Conservation (phyloP, 768 basidiomycete species). For the Naematelia encephala region DNA sequence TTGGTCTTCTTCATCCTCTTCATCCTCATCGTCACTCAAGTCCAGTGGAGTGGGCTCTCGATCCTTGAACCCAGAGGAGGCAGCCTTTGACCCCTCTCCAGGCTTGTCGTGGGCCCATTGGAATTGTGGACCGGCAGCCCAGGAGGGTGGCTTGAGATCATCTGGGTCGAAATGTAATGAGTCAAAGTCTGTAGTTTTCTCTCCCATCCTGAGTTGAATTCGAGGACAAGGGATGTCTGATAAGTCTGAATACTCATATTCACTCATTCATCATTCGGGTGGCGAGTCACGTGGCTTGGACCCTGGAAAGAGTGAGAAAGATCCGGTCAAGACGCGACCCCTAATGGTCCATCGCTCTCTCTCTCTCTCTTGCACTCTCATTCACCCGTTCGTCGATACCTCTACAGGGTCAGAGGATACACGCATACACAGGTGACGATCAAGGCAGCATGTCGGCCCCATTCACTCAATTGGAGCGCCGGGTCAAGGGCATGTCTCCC, state of each 20-base stretch:
- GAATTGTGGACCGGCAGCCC: slow-evolving; percentile 10
- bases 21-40: background rate
- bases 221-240: no score
- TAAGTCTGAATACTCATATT: no score
- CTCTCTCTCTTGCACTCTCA: no score
- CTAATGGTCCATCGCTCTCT: no score
- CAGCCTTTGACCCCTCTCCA: background rate
- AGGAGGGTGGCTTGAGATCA: slow-evolving; percentile 11
- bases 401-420: no score
- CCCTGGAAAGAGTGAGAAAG: no score
- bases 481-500: background rate
- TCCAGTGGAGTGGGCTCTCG: background rate
- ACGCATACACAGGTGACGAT: background rate
- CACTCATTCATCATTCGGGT: no score
- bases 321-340: no score
- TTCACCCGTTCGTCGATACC: no score
- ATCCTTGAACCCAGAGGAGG: background rate
- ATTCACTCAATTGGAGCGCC: background rate
- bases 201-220: background rate
- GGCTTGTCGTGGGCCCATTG: background rate
- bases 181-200: background rate
- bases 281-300: no score
- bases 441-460: background rate
- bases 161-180: background rate
- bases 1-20: background rate